Percentiles rank a stretch among this genome's conserved stretches.
phyloP scores from a whole-genome alignment of 371 early-diverging fungal genomes.

The Capillidium rhysosporum region DNA sequence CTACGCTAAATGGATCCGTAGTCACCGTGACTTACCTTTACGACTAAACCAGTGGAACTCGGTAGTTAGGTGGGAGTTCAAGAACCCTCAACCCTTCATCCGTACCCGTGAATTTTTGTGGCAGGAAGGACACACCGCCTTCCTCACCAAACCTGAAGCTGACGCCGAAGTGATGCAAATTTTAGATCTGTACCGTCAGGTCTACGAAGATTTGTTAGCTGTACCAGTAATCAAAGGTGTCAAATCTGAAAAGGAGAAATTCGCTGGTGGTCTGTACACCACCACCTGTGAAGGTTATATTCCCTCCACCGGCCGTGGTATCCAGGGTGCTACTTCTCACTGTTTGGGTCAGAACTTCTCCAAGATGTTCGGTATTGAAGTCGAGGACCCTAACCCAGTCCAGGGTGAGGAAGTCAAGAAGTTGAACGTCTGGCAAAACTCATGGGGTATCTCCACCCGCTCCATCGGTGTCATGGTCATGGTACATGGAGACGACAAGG shows the following conservation, averaged over 20 bases:
- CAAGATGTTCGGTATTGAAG: constrained; percentile 92
- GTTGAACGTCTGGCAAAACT: constrained; percentile 95
- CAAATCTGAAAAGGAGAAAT: constrained; percentile 99
- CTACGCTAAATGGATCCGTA: constrained; percentile 97
- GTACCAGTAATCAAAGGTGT: constrained; percentile 97
- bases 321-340: constrained; percentile 99
- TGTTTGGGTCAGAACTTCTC: constrained; percentile 99
- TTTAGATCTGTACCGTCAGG: constrained; percentile 86
- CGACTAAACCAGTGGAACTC: constrained; percentile 99
- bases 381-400: constrained; percentile 42
- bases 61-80: constrained; percentile 99
- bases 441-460: constrained; percentile 99
- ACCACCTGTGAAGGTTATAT: constrained; percentile 99
- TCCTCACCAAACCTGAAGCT: constrained; percentile 81
- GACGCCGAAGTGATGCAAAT: constrained; percentile 85
- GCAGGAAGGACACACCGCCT: constrained; percentile 99
- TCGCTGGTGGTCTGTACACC: constrained; percentile 98
- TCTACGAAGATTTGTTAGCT: constrained; percentile 96
- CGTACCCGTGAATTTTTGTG: constrained; percentile 99
- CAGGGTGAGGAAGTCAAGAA: constrained; percentile 26
- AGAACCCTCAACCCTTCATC: constrained; percentile 98
- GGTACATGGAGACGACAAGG: constrained; percentile 99
- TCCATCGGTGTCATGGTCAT: constrained; percentile 99
- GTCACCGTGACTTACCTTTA: constrained; percentile 97
- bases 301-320: constrained; percentile 95